Evolutionary conservation across 2,329 filamentous ascomycete species (phyloP), one percentile per base, ranked within the genome.

Genomic region (Pseudocercospora macadamiae): DNA sequence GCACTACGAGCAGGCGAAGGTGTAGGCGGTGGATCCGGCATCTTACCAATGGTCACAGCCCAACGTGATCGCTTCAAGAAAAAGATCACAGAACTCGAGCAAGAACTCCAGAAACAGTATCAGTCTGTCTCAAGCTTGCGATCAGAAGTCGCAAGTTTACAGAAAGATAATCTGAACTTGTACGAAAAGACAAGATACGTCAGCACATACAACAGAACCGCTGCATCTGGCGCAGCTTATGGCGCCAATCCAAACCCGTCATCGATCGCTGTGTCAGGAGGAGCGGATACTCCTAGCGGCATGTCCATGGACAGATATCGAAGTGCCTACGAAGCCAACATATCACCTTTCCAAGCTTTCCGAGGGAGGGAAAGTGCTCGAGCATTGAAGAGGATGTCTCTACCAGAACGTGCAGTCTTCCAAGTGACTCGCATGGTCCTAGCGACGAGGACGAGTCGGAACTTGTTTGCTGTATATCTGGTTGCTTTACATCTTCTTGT

Each of bases 141-240:
- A 42, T 91, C 96, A 68, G 95, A 99, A 73, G 86, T 97, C 60
- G 89, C 92, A 4, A 91, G 92, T 1, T 80, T 99, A 37, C 96
- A 99, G 72, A 96, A 93, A 74, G 95, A 99, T 76, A 99, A 99
- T 72, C 82, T 99, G 32, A 92, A 89, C 68, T 82, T 99, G 6
- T 99, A 99, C 74, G 95, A 99, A 76, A 99, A 97, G 82, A 96
- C 93, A 16, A 86, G 95, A 66, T 99, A 99, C 73, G 87, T 97
- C 21, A 96, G 92, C 5, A 93, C 91, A 2, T 99, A 97, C 79
- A 96, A 88, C 74, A 87, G 93, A 54, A 84, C 82, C 1, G 85
- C 86, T 9, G 85, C 85, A 4, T 83, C 84, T 12, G 86, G 86
- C 10, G 86, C 87, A n/a, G 89, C 87, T 39, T 75, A 75, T 59